phyloP scores from a whole-genome alignment of 2,329 filamentous ascomycete species.

The Neonectria sp. region DNA sequence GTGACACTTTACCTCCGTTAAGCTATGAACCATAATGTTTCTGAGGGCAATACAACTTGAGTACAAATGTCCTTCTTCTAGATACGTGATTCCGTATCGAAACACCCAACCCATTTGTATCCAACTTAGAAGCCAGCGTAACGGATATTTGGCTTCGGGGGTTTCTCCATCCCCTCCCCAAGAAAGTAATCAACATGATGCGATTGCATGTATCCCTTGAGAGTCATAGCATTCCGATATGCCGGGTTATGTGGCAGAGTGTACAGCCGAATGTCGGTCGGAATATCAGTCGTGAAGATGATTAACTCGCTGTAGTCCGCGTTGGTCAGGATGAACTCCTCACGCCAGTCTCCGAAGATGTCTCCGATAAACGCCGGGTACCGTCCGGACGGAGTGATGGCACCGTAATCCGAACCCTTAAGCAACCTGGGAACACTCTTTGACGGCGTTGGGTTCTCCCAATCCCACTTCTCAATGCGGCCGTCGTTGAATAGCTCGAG shows the following conservation, averaged over 20 bases:
- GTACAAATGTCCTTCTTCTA: too few relatives aligned
- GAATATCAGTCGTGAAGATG: slow-evolving; percentile 42
- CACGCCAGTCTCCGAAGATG: slow-evolving; percentile 42
- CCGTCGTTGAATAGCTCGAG: slow-evolving; percentile 44
- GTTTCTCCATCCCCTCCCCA: slow-evolving; percentile 35
- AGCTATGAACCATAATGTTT: too few relatives aligned
- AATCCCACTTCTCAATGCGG: slow-evolving; percentile 44
- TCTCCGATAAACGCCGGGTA: slow-evolving; percentile 41
- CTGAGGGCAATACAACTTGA: too few relatives aligned
- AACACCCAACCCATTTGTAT: too few relatives aligned
- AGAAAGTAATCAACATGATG: slow-evolving; percentile 44
- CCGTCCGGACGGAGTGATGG: slow-evolving; percentile 8
- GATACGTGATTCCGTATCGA: too few relatives aligned
- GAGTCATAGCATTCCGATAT: slow-evolving; percentile 44
- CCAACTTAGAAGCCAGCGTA: slow-evolving; percentile 1
- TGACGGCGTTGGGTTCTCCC: not conserved
- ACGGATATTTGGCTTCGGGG: slow-evolving; percentile 32
- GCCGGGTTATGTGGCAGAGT: slow-evolving; percentile 45
- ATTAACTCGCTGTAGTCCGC: slow-evolving; percentile 35
- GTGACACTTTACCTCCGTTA: too few relatives aligned
- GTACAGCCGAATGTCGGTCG: slow-evolving; percentile 39
- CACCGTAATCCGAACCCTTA: slow-evolving; percentile 13
- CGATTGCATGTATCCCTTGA: slow-evolving; percentile 44
- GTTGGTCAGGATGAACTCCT: slow-evolving; percentile 41
- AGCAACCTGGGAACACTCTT: slow-evolving; percentile 21